These are phyloP conservation scores for Serendipita sp. DNA, from an alignment of 768 basidiomycete species.

Conservation along the genomic window DNA sequence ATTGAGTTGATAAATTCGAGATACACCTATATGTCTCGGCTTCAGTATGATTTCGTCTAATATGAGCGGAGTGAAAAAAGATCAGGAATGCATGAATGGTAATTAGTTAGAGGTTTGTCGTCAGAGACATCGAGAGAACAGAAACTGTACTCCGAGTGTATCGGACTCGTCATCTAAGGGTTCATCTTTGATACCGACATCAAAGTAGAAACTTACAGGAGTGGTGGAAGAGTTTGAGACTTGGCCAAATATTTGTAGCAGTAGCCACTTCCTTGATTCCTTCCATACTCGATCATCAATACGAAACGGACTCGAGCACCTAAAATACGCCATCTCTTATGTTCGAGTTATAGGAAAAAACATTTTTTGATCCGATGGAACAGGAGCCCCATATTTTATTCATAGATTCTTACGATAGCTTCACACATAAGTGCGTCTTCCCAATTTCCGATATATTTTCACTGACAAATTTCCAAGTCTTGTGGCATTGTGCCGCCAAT, in stretches of 20 bases:
- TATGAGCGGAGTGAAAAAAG: conserved; percentile 18
- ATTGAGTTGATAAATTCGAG: conserved; percentile 25
- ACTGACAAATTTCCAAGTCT: conserved; percentile 31
- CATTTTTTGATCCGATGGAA: neutral
- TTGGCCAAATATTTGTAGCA: conserved; percentile 5
- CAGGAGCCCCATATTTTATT: conserved; percentile 30
- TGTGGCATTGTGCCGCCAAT: conserved; percentile 48
- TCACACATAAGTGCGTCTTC: conserved; percentile 65
- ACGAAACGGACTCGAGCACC: neutral
- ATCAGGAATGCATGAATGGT: conserved; percentile 95
- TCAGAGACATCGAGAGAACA: conserved; percentile 36
- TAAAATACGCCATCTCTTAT: neutral
- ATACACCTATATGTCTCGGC: conserved; percentile 11
- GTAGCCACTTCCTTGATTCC: too few species aligned
- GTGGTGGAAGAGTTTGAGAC: neutral
- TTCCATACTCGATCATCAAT: neutral
- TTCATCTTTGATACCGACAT: conserved; percentile 27
- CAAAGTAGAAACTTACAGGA: neutral
- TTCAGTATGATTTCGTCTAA: conserved; percentile 11
- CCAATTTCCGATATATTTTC: neutral
- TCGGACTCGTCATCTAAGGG: conserved; percentile 75
- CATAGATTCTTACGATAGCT: conserved; percentile 76
- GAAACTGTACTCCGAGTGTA: conserved; percentile 37
- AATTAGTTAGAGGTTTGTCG: conserved; percentile 42
- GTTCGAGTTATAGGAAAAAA: neutral